Conservation (phyloP, 2,329 filamentous ascomycete species). For the Ophiocordyceps camponoti-saundersi region DNA sequence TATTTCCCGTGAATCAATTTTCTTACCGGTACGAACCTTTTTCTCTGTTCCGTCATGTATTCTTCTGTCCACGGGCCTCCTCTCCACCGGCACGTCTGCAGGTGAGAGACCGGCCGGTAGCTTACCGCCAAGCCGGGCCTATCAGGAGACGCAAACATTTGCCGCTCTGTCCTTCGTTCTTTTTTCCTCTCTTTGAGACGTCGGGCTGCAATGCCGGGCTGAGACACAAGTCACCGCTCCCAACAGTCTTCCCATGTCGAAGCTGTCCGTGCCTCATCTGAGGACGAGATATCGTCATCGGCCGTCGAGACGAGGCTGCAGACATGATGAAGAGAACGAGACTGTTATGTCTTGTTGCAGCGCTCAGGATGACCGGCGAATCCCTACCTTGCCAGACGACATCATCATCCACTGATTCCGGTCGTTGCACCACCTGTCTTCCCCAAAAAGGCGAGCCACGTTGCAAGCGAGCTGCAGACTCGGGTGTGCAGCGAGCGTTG, state of each 20-base stretch:
- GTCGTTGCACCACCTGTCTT: not conserved
- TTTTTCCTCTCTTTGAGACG: not conserved
- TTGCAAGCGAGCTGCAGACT: slow-evolving; percentile 9
- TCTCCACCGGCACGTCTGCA: no score
- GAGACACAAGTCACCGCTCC: not conserved
- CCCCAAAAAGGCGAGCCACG: slow-evolving; percentile 14
- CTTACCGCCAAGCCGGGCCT: no score
- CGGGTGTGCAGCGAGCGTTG: slow-evolving; percentile 8
- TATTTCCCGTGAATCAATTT: no score
- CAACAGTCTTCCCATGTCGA: not conserved
- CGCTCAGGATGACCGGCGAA: no score
- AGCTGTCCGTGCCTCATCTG: not conserved
- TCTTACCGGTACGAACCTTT: no score
- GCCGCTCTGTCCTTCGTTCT: not conserved
- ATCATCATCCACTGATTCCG: not conserved
- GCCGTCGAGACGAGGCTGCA: no score
- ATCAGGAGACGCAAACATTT: not conserved
- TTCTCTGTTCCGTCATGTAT: no score
- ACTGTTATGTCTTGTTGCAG: no score
- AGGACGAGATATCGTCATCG: no score
- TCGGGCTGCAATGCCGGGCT: not conserved
- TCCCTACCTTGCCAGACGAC: not conserved
- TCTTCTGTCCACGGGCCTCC: no score
- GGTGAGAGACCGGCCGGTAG: no score
- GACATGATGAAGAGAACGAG: no score